Evolutionary conservation across 768 basidiomycete genomes (phyloP).

Genomic region (Tulasnella sp.): DNA sequence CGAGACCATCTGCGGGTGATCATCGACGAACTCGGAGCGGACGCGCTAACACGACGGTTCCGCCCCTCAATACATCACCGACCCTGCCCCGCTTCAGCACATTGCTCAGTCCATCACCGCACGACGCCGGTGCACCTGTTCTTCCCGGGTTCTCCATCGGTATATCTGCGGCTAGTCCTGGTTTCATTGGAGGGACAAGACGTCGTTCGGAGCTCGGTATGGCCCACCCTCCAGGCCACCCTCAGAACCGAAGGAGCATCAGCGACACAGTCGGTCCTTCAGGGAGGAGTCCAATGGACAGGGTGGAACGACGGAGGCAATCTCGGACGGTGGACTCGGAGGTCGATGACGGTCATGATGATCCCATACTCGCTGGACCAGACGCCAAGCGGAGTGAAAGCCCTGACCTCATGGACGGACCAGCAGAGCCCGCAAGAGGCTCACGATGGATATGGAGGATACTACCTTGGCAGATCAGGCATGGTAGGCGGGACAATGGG

Average conservation of each 20-base stretch:
- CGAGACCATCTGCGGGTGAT: background rate
- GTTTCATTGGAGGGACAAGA: conserved; percentile 49
- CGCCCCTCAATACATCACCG: conserved; percentile 25
- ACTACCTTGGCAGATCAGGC: background rate
- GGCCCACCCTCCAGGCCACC: background rate
- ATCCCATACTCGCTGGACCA: background rate
- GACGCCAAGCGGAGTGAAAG: background rate
- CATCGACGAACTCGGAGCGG: background rate
- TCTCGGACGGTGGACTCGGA: background rate
- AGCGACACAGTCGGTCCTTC: background rate
- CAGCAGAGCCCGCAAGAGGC: background rate
- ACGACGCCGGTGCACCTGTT: conserved; percentile 25
- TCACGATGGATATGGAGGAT: conserved; percentile 1
- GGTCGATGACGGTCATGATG: background rate
- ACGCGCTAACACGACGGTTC: background rate
- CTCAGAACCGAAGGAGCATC: background rate
- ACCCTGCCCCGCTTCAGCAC: conserved; percentile 21
- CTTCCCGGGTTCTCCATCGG: conserved; percentile 70
- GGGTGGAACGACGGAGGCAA: background rate
- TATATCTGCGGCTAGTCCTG: conserved; percentile 72
- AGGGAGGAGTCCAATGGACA: background rate
- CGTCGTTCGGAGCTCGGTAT: background rate
- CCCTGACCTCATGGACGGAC: background rate
- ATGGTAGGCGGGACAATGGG: background rate
- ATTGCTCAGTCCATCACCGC: conserved; percentile 38